Evolutionary conservation across 1,284 basidiomycete species (phyloP), one percentile per base, ranked within the genome.

Genomic region (Pulveroboletus sp.): DNA sequence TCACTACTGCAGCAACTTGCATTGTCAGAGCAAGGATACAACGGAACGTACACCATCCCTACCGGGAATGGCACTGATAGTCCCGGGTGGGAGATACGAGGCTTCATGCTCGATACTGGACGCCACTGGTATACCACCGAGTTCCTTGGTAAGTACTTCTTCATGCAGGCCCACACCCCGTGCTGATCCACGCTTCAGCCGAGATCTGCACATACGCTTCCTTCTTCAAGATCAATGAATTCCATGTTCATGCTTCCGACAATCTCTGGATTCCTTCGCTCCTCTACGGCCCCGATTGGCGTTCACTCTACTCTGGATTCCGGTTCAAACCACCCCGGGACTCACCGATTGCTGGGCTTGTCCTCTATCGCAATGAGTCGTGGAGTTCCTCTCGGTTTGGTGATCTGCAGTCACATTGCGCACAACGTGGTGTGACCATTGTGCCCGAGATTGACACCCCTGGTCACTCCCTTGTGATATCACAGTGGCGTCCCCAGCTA

Each of bases 31-130:
- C 55, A 53, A 45, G 59, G 43, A 38, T 20, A 31, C 10, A 38
- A 54, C 1, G 56, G 46, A 39, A 48, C 36, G 18, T 63, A 65
- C 17, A 45, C 52, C 5, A 62, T 76, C 24, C 61, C 70, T 26
- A 57, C 67, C 3, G 75, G 75, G 4, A 63, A 58, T 5, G 73
- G 73, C 5, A 65, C 59, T 2, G 75, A 77, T 55, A 55, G 65
- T 15, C 75, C 75, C 1, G 75, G 74, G 4, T 77, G 75, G 75
- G 70, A 71, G 46, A 60, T 74, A 9, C 67, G 75, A 47, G 76
- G 75, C 1, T 75, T 77, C 55, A 74, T 77, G 76, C 66, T 77
- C 1, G 74, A 75, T 54, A 67, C 62, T 18, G 74, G 72, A n/a
- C 66, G 74, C 2, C 74, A 76, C 56, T 76, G 68, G 67, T 75